Conservation (phyloP, 352 stramenopile species). For the Globisporangium spiculum region DNA sequence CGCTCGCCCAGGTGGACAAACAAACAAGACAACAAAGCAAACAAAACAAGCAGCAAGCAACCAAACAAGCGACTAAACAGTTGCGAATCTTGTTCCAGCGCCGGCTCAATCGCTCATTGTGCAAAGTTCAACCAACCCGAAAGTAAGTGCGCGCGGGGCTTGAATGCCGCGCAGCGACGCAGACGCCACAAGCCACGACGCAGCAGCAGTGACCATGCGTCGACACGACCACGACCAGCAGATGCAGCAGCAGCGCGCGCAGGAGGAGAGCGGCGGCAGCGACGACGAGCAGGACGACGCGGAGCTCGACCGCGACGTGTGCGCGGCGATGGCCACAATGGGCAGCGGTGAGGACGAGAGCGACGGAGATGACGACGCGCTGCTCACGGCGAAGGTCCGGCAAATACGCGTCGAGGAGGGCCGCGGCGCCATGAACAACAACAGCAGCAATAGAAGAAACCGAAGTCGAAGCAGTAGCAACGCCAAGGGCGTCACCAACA, state of each 20-base stretch:
- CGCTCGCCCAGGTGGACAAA: background rate
- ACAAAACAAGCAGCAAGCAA: background rate
- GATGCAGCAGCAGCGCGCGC: background rate
- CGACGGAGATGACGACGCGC: background rate
- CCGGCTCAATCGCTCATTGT: background rate
- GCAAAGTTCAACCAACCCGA: background rate
- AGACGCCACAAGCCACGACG: background rate
- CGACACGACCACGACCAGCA: background rate
- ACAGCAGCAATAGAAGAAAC: background rate
- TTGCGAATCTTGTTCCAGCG: background rate
- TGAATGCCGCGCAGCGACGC: background rate
- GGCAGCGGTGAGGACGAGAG: background rate
- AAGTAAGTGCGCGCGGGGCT: background rate
- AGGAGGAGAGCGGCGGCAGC: background rate
- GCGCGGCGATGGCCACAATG: background rate
- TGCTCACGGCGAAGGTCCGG: background rate
- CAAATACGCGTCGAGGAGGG: background rate
- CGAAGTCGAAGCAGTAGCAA: background rate
- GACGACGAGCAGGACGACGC: conserved; percentile 5
- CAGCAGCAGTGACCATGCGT: background rate
- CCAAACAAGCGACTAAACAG: background rate
- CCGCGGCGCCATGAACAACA: background rate
- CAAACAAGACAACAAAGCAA: conserved; percentile 2
- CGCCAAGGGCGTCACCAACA: background rate
- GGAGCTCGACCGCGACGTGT: conserved; percentile 3